These are phyloP conservation scores for Rhizopogon rudus DNA, from an alignment of 768 basidiomycete genomes.

Conservation along the genomic window DNA sequence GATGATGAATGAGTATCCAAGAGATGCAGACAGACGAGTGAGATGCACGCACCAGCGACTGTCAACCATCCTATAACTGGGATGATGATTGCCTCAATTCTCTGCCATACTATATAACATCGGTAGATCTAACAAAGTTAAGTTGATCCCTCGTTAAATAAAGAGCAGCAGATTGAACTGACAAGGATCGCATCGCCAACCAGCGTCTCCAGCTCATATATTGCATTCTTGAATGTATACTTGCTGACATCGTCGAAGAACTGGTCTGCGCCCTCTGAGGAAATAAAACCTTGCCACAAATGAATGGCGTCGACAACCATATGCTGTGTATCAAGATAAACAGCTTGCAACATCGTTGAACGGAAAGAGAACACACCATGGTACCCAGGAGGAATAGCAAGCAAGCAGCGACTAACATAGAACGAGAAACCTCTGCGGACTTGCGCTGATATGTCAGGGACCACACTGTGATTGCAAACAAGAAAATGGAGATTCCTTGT, in stretches of 20 bases:
- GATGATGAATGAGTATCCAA: neutral
- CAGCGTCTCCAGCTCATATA: constrained; percentile 8
- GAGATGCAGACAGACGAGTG: neutral
- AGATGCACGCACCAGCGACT: neutral
- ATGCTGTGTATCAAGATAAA: neutral
- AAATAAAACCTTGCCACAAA: neutral
- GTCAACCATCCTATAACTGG: neutral
- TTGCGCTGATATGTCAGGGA: constrained; percentile 3
- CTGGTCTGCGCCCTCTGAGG: neutral
- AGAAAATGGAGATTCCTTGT: constrained; percentile 1
- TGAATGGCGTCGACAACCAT: neutral
- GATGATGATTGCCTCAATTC: neutral
- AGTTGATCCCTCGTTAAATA: neutral
- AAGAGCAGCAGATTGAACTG: neutral
- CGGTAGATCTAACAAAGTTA: constrained; percentile 6
- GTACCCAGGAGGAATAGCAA: constrained; percentile 2
- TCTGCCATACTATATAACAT: constrained; percentile 6
- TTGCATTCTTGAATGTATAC: constrained; percentile 7
- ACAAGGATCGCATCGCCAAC: constrained; percentile 14
- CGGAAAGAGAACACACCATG: neutral
- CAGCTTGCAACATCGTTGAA: neutral
- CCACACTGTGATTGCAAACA: constrained; percentile 3
- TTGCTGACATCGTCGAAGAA: constrained; percentile 1
- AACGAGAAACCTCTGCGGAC: neutral
- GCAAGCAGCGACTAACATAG: neutral